phyloP scores from a whole-genome alignment of 2,329 filamentous ascomycete species.

The Aspergillus fumigatus region DNA sequence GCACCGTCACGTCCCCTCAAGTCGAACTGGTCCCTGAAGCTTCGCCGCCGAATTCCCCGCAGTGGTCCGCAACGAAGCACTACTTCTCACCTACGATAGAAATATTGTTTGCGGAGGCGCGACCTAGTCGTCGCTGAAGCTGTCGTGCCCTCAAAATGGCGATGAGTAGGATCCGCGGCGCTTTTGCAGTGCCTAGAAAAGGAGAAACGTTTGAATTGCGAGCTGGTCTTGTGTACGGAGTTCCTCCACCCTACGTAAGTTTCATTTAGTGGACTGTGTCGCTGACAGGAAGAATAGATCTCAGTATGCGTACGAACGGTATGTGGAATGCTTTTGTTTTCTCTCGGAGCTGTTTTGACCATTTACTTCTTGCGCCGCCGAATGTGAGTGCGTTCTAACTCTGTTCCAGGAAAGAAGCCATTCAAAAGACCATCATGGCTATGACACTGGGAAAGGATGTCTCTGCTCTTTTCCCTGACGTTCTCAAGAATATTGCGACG shows the following conservation, averaged over 20 bases:
- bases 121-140: constrained; percentile 35
- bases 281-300: constrained; percentile 55
- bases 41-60: constrained; percentile 28
- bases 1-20: constrained; percentile 6
- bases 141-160: constrained; percentile 58
- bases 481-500: constrained; percentile 98
- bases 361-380: neutral
- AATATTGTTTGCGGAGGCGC: constrained; percentile 29
- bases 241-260: constrained; percentile 11
- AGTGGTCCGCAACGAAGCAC: constrained; percentile 14
- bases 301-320: constrained; percentile 96
- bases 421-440: constrained; percentile 99
- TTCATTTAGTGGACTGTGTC: constrained; percentile 20
- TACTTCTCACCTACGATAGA: constrained; percentile 10
- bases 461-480: constrained; percentile 92
- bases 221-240: constrained; percentile 70
- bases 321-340: constrained; percentile 15
- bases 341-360: neutral
- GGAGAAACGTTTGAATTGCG: constrained; percentile 97
- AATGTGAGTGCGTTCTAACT: constrained; percentile 23
- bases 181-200: constrained; percentile 88
- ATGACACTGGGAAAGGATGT: constrained; percentile 99
- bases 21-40: constrained; percentile 26
- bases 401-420: constrained; percentile 75
- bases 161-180: constrained; percentile 91